phyloP scores from a whole-genome alignment of 2,329 filamentous ascomycete species.

The Exophiala oligosperma region DNA sequence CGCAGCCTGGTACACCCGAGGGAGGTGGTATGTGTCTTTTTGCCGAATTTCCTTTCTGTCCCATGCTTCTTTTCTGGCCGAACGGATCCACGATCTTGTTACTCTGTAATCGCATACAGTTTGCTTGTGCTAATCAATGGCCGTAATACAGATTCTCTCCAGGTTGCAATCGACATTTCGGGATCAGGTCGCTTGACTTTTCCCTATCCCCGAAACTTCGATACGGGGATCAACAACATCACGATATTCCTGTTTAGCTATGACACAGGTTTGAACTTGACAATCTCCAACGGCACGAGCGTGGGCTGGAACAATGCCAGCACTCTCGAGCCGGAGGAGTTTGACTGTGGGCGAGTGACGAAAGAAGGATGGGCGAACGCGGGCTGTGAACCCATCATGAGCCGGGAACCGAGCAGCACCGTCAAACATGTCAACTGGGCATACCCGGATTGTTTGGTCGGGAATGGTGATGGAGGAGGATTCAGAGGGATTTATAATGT shows the following conservation, averaged over 20 bases:
- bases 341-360: conserved; percentile 35
- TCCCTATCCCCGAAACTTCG: conserved; percentile 51
- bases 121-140: conserved; percentile 4
- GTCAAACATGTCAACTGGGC: conserved; percentile 74
- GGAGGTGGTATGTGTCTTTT: conserved; percentile 55
- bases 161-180: conserved; percentile 67
- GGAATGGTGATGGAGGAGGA: conserved; percentile 48
- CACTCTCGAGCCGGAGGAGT: conserved; percentile 7
- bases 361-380: conserved; percentile 39
- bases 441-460: conserved; percentile 69
- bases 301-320: conserved; percentile 28
- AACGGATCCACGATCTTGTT: no score
- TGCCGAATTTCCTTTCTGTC: no score
- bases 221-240: conserved; percentile 63
- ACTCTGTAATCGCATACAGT: neutral
- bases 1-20: conserved; percentile 63
- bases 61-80: no score
- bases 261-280: conserved; percentile 64
- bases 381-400: conserved; percentile 63
- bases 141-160: conserved; percentile 46
- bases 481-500: conserved; percentile 15
- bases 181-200: conserved; percentile 64
- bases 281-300: conserved; percentile 64
- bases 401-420: conserved; percentile 64
- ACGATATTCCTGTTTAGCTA: conserved; percentile 68